Conservation (phyloP, 2,329 filamentous ascomycete genomes). For the Lachnellula suecica region DNA sequence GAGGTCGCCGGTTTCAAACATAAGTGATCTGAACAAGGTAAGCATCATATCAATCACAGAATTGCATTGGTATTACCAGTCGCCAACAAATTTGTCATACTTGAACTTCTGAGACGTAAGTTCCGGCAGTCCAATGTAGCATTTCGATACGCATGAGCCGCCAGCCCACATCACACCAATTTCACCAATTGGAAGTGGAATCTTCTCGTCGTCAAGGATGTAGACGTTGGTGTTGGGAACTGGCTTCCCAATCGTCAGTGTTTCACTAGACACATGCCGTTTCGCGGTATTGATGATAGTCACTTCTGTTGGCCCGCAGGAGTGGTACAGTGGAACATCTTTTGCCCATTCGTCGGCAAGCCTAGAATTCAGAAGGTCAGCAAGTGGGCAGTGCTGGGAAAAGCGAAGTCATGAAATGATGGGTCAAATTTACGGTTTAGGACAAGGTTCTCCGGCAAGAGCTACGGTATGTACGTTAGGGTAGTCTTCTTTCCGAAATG, state of each 20-base stretch:
- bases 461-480: slow-evolving; percentile 52
- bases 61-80: slow-evolving; percentile 42
- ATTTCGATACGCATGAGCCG: slow-evolving; percentile 35
- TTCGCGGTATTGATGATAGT: slow-evolving; percentile 60
- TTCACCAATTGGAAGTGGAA: slow-evolving; percentile 38
- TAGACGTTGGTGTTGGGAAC: slow-evolving; percentile 56
- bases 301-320: slow-evolving; percentile 59
- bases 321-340: slow-evolving; percentile 51
- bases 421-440: slow-evolving; percentile 37
- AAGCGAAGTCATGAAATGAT: no score
- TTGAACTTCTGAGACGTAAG: slow-evolving; percentile 51
- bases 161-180: slow-evolving; percentile 44
- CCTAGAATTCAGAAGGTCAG: slow-evolving; percentile 15
- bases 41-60: neutral
- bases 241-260: slow-evolving; percentile 53
- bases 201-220: slow-evolving; percentile 40
- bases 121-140: slow-evolving; percentile 35
- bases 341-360: slow-evolving; percentile 58
- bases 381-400: no score
- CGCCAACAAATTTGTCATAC: slow-evolving; percentile 48
- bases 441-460: slow-evolving; percentile 55
- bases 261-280: slow-evolving; percentile 44
- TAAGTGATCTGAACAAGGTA: slow-evolving; percentile 37
- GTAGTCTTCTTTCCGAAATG: slow-evolving; percentile 45
- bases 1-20: slow-evolving; percentile 63